Evolutionary conservation across 108 stramenopile genomes (phyloP).

Genomic region (Licmophora abbreviata): DNA sequence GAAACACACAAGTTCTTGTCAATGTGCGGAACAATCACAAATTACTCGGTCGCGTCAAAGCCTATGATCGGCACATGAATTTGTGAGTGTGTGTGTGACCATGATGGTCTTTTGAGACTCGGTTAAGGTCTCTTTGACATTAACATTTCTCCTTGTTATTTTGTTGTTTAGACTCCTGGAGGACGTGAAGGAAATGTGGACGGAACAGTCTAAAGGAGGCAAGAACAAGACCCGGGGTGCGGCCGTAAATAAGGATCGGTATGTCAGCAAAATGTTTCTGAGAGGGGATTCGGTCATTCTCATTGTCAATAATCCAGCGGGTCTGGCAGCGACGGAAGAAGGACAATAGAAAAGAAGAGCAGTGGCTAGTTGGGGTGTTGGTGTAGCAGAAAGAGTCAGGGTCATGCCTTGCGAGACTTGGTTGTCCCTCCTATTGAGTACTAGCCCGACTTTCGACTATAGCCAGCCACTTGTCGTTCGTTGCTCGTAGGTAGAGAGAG

Average conservation of each 20-base stretch:
- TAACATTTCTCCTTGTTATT: constrained; percentile 1
- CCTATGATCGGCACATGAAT: constrained; percentile 91
- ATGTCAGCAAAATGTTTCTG: constrained; percentile 98
- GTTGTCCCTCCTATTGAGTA: too few species aligned
- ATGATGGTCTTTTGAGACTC: not conserved
- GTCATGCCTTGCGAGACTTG: too few species aligned
- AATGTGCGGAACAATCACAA: constrained; percentile 99
- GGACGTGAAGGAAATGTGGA: constrained; percentile 99
- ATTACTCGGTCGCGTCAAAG: constrained; percentile 93
- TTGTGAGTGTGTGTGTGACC: constrained; percentile 41
- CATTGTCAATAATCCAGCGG: constrained; percentile 86
- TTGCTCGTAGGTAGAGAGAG: not conserved
- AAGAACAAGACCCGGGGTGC: constrained; percentile 84
- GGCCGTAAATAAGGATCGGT: constrained; percentile 92
- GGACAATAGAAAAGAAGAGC: not conserved
- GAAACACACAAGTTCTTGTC: constrained; percentile 93
- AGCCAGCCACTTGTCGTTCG: too few species aligned
- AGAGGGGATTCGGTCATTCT: constrained; percentile 97
- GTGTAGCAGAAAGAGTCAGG: too few species aligned
- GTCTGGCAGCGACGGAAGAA: constrained; percentile 2
- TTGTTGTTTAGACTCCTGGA: constrained; percentile 73
- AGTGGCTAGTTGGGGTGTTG: not conserved
- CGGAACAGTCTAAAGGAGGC: constrained; percentile 91
- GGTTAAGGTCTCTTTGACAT: not conserved
- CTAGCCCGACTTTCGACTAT: too few species aligned